A percentile compares a stretch with the other conserved stretches of the same genome.
These are phyloP conservation scores for Trichophyton rubrum DNA, from an alignment of 2,329 filamentous ascomycete species.

Conservation along the genomic window DNA sequence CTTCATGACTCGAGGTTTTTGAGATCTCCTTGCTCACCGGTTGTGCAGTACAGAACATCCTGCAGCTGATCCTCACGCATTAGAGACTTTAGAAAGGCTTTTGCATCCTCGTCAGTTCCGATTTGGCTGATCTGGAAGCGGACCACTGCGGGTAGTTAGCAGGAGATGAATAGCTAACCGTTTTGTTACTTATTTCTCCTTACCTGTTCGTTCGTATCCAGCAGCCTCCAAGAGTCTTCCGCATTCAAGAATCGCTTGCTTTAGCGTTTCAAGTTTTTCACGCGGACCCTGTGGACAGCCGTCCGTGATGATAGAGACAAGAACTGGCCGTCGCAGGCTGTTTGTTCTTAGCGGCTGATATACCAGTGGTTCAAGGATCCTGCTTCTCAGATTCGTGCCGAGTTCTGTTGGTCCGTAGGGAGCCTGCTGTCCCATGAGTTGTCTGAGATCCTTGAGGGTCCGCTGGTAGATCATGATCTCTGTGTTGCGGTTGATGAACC, in stretches of 20 bases:
- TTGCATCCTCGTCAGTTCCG: neutral
- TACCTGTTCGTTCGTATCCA: neutral
- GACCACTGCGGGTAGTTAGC: neutral
- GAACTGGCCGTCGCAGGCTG: neutral
- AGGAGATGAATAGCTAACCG: neutral
- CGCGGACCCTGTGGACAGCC: neutral
- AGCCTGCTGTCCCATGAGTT: neutral
- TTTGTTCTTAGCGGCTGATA: neutral
- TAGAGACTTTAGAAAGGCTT: neutral
- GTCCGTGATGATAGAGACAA: neutral
- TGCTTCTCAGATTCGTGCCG: neutral
- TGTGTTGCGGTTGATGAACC: neutral
- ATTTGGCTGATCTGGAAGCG: slow-evolving; percentile 1
- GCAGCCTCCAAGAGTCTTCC: neutral
- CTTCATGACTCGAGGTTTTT: neutral
- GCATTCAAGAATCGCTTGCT: neutral
- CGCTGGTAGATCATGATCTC: neutral
- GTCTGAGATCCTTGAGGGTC: neutral
- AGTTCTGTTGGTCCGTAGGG: neutral
- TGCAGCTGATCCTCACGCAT: neutral
- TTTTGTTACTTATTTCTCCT: neutral
- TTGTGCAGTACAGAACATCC: neutral
- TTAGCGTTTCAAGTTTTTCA: neutral
- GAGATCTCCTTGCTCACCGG: neutral
- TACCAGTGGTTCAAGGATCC: neutral